A percentile compares a stretch with the other conserved stretches of the same genome.
Conservation (phyloP, 2,329 filamentous ascomycete genomes). For the Apiospora koreana region DNA sequence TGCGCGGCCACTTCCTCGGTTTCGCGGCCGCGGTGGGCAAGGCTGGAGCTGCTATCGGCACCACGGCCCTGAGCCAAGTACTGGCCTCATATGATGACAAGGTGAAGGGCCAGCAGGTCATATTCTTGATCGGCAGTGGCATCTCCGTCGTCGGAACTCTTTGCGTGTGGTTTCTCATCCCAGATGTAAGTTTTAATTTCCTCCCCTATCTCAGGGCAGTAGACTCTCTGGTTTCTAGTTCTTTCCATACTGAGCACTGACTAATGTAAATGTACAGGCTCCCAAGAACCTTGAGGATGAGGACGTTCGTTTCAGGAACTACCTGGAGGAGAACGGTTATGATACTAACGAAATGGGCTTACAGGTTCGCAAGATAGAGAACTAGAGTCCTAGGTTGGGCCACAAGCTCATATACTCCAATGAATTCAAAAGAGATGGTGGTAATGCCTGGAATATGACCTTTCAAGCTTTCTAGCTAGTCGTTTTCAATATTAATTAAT, state of each 20-base stretch:
- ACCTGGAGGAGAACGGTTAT: conserved; percentile 22
- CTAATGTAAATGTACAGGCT: conserved; percentile 11
- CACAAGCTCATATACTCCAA: no score
- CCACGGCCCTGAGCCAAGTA: conserved; percentile 19
- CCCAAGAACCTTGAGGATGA: conserved; percentile 24
- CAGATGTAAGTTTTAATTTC: conserved; percentile 1
- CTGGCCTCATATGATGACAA: conserved; percentile 3
- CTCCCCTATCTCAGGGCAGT: background rate
- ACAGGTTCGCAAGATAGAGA: background rate
- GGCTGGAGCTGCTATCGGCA: conserved; percentile 51
- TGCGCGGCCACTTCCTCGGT: conserved; percentile 52
- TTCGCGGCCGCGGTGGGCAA: conserved; percentile 54
- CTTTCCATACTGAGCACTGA: no score
- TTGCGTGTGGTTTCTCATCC: conserved; percentile 10
- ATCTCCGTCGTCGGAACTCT: conserved; percentile 7
- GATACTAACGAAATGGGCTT: conserved; percentile 22
- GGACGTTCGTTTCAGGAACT: conserved; percentile 22
- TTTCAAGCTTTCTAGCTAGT: no score
- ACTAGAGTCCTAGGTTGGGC: background rate
- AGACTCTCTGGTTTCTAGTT: no score
- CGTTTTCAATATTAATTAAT: no score
- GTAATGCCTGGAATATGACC: no score
- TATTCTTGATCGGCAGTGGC: conserved; percentile 3
- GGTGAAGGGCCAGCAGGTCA: conserved; percentile 7
- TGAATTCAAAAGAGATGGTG: no score